phyloP scores from a whole-genome alignment of 495 filamentous ascomycete genomes.

The Neurospora sp. region DNA sequence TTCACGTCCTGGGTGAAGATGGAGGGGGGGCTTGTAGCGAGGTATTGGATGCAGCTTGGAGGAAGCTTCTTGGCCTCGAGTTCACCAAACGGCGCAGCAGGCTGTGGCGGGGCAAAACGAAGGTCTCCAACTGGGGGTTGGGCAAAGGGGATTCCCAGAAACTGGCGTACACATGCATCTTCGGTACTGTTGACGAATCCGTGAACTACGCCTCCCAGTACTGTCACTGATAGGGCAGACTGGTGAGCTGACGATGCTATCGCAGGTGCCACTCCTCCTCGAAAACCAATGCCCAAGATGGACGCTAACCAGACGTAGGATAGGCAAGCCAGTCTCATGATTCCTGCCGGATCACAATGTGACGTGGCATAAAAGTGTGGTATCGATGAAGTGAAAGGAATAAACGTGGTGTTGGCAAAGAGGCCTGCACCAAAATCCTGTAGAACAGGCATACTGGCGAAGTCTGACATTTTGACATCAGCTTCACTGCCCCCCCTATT shows the following conservation, averaged over 20 bases:
- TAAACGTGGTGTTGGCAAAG: neutral
- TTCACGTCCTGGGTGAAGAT: constrained; percentile 13
- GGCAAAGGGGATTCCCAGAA: constrained; percentile 48
- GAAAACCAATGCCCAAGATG: neutral
- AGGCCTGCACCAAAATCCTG: neutral
- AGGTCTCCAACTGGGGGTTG: constrained; percentile 37
- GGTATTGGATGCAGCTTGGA: constrained; percentile 16
- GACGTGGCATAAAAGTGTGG: neutral
- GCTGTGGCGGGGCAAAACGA: constrained; percentile 30
- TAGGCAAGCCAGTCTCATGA: neutral
- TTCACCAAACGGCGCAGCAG: constrained; percentile 3
- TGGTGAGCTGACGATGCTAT: neutral
- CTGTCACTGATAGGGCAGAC: constrained; percentile 4
- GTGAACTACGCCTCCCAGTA: constrained; percentile 1
- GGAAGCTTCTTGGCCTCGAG: constrained; percentile 8
- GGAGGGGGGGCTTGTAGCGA: neutral
- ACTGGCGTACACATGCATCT: constrained; percentile 20
- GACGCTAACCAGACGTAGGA: neutral
- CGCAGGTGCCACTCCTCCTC: neutral
- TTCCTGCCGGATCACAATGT: neutral
- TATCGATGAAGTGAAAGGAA: neutral
- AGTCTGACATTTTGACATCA: neutral
- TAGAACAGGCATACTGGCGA: neutral
- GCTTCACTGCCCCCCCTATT: neutral
- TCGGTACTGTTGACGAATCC: constrained; percentile 5